Conservation (phyloP, 345 rosid genomes). For the Gynandropsis gynandra region DNA sequence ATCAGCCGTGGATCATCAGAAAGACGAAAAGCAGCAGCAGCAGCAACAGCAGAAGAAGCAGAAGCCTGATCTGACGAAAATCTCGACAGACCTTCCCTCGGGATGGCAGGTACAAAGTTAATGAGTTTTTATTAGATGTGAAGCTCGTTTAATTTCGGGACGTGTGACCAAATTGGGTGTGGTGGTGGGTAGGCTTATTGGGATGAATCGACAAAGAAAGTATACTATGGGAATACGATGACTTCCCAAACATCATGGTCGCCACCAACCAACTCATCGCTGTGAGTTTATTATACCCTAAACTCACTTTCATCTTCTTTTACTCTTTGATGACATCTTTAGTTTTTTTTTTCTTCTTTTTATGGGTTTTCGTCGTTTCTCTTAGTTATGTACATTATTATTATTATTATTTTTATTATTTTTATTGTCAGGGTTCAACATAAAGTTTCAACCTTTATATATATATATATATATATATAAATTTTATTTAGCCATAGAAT, state of each 20-base stretch:
- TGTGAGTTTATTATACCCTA: too few relatives aligned
- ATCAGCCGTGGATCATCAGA: slow-evolving; percentile 25
- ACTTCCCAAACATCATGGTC: slow-evolving; percentile 32
- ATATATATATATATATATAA: too few relatives aligned
- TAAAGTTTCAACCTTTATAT: too few relatives aligned
- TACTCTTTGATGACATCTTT: not conserved
- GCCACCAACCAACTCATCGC: slow-evolving; percentile 25
- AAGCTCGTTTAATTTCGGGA: too few relatives aligned
- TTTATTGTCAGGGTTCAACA: slow-evolving; percentile 6
- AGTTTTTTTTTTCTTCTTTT: not conserved
- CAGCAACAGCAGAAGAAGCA: too few relatives aligned
- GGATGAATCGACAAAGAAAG: slow-evolving; percentile 29
- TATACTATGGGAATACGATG: slow-evolving; percentile 28
- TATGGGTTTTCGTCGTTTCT: not conserved
- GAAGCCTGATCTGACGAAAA: slow-evolving; percentile 47
- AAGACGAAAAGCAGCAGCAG: slow-evolving; percentile 18
- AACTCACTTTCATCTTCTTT: not conserved
- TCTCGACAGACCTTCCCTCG: slow-evolving; percentile 52
- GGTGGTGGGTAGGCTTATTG: slow-evolving; percentile 35
- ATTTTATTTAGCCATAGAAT: too few relatives aligned
- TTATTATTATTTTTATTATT: slow-evolving; percentile 3
- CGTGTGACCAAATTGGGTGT: too few relatives aligned
- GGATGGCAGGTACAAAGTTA: slow-evolving; percentile 66
- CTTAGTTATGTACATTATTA: not conserved
- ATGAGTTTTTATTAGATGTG: slow-evolving; percentile 4